Percentiles rank a stretch among this genome's conserved stretches.
Evolutionary conservation across 176 grass and related monocot genomes (phyloP).

Genomic region (Dactylis glomerata): DNA sequence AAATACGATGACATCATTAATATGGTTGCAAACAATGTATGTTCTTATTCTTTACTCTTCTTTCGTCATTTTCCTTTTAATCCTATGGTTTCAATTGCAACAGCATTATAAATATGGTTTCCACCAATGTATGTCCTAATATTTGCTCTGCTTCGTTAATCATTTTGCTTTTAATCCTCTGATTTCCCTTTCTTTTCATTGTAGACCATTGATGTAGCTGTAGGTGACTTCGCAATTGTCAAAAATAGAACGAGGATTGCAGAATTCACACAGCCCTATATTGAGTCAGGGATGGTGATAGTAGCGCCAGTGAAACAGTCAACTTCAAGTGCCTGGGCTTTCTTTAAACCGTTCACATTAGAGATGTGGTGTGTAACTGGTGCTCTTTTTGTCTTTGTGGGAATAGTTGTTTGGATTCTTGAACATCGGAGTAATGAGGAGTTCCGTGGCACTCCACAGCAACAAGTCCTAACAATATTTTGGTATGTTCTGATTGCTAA

Average conservation of each 20-base stretch:
- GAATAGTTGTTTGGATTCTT: conserved; percentile 80
- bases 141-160: conserved; percentile 3
- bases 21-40: conserved; percentile 17
- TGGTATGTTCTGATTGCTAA: conserved; percentile 41
- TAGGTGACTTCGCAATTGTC: conserved; percentile 82
- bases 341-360: conserved; percentile 81
- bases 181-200: conserved; percentile 6
- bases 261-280: conserved; percentile 82
- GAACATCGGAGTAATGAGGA: conserved; percentile 70
- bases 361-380: conserved; percentile 76
- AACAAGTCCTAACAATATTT: conserved; percentile 67
- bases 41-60: background rate
- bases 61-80: background rate
- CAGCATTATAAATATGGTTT: conserved; percentile 28
- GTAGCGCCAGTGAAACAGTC: conserved; percentile 39
- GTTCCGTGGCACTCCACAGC: conserved; percentile 65
- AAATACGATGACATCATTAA: conserved; percentile 59
- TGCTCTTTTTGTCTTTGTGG: conserved; percentile 75
- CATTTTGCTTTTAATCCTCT: conserved; percentile 23
- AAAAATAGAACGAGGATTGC: conserved; percentile 65
- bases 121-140: conserved; percentile 48
- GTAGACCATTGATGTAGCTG: conserved; percentile 67
- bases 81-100: background rate
- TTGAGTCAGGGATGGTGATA: conserved; percentile 73
- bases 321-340: conserved; percentile 74